These are phyloP conservation scores for Bolboschoenoplectus hybrid DNA, from an alignment of 202 grass and related monocot species.

Conservation along the genomic window DNA sequence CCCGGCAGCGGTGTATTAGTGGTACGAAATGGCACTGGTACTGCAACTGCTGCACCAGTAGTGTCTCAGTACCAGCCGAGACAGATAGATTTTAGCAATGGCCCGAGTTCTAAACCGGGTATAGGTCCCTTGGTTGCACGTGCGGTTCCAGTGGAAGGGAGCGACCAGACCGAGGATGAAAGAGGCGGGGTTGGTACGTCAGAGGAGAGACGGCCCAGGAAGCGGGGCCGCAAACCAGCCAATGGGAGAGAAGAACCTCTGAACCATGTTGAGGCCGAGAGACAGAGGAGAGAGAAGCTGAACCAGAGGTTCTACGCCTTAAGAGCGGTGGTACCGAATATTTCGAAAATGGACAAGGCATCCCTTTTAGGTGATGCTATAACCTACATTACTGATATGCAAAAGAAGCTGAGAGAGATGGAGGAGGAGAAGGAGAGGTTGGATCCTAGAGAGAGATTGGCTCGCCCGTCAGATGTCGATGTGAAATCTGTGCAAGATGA, in stretches of 20 bases:
- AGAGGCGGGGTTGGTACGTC: conserved; percentile 52
- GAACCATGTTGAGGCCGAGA: conserved; percentile 95
- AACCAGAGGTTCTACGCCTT: conserved; percentile 93
- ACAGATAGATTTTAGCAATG: conserved; percentile 88
- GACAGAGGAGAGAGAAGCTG: conserved; percentile 94
- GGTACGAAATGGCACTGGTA: conserved; percentile 54
- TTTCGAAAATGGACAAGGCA: conserved; percentile 98
- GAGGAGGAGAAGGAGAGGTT: conserved; percentile 67
- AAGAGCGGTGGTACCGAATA: conserved; percentile 87
- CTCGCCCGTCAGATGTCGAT: conserved; percentile 61
- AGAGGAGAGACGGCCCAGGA: conserved; percentile 78
- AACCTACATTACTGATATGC: conserved; percentile 90
- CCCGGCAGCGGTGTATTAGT: conserved; percentile 67
- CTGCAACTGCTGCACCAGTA: conserved; percentile 37
- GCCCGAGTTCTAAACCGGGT: conserved; percentile 59
- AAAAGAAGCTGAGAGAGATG: conserved; percentile 93
- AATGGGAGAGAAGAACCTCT: conserved; percentile 90
- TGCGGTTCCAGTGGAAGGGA: conserved; percentile 56
- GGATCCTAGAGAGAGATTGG: conserved; percentile 42
- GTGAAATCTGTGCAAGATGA: conserved; percentile 81
- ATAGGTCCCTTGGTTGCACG: conserved; percentile 52
- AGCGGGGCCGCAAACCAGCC: conserved; percentile 93
- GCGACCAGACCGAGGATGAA: conserved; percentile 60
- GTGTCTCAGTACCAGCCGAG: conserved; percentile 68
- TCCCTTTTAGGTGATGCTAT: conserved; percentile 89